These are phyloP conservation scores for Eucalyptus viminalis DNA, from an alignment of 345 rosid species.

Conservation along the genomic window DNA sequence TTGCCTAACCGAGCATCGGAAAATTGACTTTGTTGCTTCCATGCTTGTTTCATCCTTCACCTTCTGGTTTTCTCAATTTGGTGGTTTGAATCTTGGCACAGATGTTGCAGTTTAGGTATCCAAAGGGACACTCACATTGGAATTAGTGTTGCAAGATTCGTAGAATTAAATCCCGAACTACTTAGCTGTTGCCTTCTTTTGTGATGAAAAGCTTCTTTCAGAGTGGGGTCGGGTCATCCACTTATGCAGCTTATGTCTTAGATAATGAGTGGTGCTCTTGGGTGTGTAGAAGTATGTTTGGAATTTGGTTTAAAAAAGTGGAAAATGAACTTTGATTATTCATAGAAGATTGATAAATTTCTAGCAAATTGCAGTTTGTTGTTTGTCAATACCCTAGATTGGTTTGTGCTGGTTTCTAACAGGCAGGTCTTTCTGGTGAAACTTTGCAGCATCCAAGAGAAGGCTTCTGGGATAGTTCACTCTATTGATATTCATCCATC, in stretches of 20 bases:
- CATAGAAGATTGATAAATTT: not conserved
- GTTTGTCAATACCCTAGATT: not conserved
- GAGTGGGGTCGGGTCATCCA: not conserved
- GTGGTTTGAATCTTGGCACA: not conserved
- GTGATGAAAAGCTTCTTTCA: not conserved
- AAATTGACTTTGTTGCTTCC: not conserved
- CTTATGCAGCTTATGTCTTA: not conserved
- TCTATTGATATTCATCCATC: constrained; percentile 90
- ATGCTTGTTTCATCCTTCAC: not conserved
- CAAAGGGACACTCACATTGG: not conserved
- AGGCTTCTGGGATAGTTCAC: constrained; percentile 59
- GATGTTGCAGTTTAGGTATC: not conserved
- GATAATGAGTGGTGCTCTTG: not conserved
- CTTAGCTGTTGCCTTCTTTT: not conserved
- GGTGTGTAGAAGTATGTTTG: not conserved
- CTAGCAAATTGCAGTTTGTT: not conserved
- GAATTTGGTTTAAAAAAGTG: not conserved
- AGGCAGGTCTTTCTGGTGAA: not conserved
- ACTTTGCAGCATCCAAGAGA: constrained; percentile 53
- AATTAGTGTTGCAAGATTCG: not conserved
- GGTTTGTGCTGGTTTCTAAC: not conserved
- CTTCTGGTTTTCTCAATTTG: not conserved
- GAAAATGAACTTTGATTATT: not conserved
- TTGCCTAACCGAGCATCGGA: not conserved
- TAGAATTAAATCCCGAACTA: not conserved